Percentiles rank a stretch among this genome's conserved stretches.
phyloP scores from a whole-genome alignment of 208 protist species.

The Crithidia mellificae region DNA sequence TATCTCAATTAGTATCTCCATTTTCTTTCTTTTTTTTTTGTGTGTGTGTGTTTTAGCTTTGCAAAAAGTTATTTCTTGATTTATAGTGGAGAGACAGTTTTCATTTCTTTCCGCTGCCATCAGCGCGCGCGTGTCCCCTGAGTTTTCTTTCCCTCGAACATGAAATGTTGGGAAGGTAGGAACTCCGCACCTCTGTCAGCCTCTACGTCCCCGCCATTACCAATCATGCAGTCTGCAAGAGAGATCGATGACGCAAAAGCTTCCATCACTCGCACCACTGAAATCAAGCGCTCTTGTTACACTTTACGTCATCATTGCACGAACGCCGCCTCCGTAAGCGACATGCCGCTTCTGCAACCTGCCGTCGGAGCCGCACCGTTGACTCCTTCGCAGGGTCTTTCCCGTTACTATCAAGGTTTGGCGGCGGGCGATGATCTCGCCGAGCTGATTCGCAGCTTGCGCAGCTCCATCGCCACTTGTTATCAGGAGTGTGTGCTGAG shows the following conservation, averaged over 20 bases:
- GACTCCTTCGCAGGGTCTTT: slow-evolving; percentile 2
- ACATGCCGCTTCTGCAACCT: background rate
- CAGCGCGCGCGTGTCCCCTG: no score
- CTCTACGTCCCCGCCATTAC: background rate
- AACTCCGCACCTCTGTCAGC: background rate
- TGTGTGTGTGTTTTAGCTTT: no score
- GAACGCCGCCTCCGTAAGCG: background rate
- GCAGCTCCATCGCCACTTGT: slow-evolving; percentile 20
- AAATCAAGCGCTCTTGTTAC: background rate
- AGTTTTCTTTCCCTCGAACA: background rate
- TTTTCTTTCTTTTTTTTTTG: no score
- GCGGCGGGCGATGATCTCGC: slow-evolving; percentile 47
- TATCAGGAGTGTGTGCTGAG: slow-evolving; percentile 27
- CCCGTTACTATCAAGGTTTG: slow-evolving; percentile 38
- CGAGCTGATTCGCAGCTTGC: slow-evolving; percentile 38
- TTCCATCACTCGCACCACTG: background rate
- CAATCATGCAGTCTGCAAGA: no score
- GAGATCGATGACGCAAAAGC: no score
- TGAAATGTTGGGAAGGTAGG: background rate
- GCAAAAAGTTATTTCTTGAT: no score
- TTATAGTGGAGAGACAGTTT: no score
- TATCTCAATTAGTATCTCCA: no score
- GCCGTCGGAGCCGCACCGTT: background rate
- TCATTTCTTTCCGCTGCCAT: no score
- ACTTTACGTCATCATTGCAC: no score